Evolutionary conservation across 257 asterid species (phyloP).

Genomic region (Jacaranda copaia): DNA sequence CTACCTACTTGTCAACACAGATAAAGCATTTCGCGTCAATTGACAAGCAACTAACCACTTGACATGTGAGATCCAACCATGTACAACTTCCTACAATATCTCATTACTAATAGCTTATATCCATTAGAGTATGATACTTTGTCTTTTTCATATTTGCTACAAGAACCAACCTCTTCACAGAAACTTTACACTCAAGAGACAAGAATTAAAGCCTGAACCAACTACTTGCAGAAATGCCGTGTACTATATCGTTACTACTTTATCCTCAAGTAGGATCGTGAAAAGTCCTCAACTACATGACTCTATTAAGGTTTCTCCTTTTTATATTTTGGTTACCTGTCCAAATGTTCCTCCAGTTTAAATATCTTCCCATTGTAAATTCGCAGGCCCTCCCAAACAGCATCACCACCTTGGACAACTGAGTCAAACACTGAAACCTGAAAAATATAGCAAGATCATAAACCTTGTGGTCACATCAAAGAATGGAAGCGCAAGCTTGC

Average conservation of each 20-base stretch:
- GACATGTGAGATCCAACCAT: too few relatives aligned
- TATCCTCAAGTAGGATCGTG: background rate
- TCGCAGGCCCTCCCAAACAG: conserved; percentile 88
- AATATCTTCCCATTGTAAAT: conserved; percentile 67
- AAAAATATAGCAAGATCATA: conserved; percentile 29
- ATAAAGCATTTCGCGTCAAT: too few relatives aligned
- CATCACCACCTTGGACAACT: conserved; percentile 87
- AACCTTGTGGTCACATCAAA: conserved; percentile 23
- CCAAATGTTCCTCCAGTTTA: conserved; percentile 81
- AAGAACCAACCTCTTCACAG: background rate
- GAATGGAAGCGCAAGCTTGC: conserved; percentile 5
- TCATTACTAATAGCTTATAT: too few relatives aligned
- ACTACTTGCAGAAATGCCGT: background rate
- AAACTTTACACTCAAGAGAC: background rate
- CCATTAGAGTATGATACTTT: too few relatives aligned
- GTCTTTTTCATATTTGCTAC: too few relatives aligned
- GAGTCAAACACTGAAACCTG: conserved; percentile 84
- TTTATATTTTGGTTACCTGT: conserved; percentile 50
- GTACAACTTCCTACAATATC: too few relatives aligned
- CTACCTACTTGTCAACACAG: too few relatives aligned
- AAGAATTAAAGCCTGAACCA: background rate
- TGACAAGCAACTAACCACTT: too few relatives aligned
- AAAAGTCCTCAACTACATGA: conserved; percentile 1
- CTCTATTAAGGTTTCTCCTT: background rate
- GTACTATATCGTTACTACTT: background rate